Evolutionary conservation across 2,329 filamentous ascomycete genomes (phyloP).

Genomic region (Beauveria pseudobassiana): DNA sequence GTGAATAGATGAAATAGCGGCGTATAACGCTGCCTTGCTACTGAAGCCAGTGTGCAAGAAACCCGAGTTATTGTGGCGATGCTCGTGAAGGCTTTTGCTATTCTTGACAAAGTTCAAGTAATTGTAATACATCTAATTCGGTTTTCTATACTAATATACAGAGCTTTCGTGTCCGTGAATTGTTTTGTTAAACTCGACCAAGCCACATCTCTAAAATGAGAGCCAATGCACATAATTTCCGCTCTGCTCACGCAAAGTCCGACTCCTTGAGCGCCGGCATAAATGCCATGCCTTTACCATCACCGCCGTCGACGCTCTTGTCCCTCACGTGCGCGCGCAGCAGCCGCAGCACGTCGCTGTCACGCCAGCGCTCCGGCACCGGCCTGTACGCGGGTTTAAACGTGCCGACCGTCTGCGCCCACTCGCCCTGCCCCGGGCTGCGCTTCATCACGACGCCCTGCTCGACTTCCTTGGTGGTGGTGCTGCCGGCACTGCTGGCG

Average conservation of each 20-base stretch:
- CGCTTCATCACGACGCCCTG: conserved; percentile 22
- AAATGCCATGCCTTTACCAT: conserved; percentile 45
- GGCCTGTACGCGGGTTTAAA: conserved; percentile 92
- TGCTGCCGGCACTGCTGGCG: conserved; percentile 11
- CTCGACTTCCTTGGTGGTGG: not conserved
- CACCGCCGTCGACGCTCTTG: conserved; percentile 37
- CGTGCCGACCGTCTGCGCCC: conserved; percentile 91
- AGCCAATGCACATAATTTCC: not conserved
- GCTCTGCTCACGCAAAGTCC: not conserved
- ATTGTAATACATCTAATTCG: not conserved
- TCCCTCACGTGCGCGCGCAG: conserved; percentile 72
- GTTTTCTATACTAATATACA: not conserved
- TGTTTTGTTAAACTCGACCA: not conserved
- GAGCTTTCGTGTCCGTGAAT: not conserved
- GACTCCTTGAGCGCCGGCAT: conserved; percentile 41
- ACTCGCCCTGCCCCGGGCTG: conserved; percentile 58
- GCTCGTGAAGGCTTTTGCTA: not conserved
- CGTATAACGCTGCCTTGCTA: not conserved
- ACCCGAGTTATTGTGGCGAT: no score
- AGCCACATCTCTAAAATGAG: not conserved
- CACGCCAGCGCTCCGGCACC: conserved; percentile 77
- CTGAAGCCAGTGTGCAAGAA: no score
- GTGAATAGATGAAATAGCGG: not conserved
- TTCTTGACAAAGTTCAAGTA: not conserved
- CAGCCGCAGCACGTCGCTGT: conserved; percentile 69